Evolutionary conservation across 2,329 filamentous ascomycete species (phyloP).

Genomic region (Xylariaceae sp.): DNA sequence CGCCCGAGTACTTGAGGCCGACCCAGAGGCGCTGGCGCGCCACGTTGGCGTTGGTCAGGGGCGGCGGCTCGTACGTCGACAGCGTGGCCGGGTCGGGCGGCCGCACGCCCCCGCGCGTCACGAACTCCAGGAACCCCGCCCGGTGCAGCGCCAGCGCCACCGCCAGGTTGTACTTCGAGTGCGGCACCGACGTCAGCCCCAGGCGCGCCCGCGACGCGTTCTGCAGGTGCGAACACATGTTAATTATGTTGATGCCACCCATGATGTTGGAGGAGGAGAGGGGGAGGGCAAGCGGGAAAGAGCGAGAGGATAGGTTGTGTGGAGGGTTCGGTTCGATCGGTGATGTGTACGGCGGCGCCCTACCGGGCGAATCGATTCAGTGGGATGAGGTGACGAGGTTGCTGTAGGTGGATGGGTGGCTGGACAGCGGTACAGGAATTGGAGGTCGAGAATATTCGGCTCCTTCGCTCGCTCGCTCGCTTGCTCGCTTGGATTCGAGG

Average conservation of each 20-base stretch:
- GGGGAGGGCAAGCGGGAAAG: not conserved
- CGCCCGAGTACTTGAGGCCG: constrained; percentile 87
- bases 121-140: constrained; percentile 77
- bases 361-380: constrained; percentile 16
- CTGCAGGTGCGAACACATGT: constrained; percentile 89
- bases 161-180: constrained; percentile 77
- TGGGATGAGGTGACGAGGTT: not conserved
- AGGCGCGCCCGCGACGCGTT: constrained; percentile 86
- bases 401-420: too few species aligned
- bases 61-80: constrained; percentile 52
- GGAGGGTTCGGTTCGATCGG: too few species aligned
- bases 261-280: constrained; percentile 46
- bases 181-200: constrained; percentile 79
- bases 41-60: constrained; percentile 70
- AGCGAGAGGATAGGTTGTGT: not conserved
- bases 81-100: constrained; percentile 53
- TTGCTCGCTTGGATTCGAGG: not conserved
- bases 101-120: constrained; percentile 69
- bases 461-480: too few species aligned
- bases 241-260: constrained; percentile 73
- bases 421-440: not conserved
- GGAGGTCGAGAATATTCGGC: not conserved
- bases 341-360: too few species aligned
- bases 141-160: constrained; percentile 79
- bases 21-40: constrained; percentile 80